phyloP scores from a whole-genome alignment of 768 basidiomycete genomes.

The Russula foetens region DNA sequence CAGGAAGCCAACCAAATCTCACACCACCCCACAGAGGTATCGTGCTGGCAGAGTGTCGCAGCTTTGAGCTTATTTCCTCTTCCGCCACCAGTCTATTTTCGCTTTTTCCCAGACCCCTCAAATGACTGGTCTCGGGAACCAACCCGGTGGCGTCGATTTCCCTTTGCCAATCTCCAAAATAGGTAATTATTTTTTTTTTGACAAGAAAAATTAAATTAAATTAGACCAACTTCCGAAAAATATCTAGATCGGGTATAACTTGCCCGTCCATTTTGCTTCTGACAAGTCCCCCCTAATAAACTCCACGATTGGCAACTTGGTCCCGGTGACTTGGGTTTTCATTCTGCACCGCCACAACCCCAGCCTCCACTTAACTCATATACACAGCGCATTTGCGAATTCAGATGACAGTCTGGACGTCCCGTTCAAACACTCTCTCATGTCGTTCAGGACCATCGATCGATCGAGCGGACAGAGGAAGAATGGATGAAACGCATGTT shows the following conservation, averaged over 20 bases:
- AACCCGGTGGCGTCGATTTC: not conserved
- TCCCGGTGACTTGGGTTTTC: constrained; percentile 14
- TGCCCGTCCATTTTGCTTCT: not conserved
- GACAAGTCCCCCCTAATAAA: constrained; percentile 14
- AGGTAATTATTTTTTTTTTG: not conserved
- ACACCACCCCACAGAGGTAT: not conserved
- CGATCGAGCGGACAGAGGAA: not conserved
- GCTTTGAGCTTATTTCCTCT: not conserved
- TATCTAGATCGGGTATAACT: not conserved
- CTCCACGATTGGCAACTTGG: constrained; percentile 10
- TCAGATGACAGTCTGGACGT: not conserved
- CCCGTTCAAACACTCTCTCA: too few relatives aligned
- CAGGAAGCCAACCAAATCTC: not conserved
- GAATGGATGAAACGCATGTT: not conserved
- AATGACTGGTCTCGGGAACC: not conserved
- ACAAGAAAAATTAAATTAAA: not conserved
- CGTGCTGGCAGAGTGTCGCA: too few relatives aligned
- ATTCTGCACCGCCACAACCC: constrained; percentile 18
- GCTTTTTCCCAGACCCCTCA: not conserved
- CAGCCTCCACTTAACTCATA: not conserved
- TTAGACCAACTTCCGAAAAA: not conserved
- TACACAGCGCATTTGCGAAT: not conserved
- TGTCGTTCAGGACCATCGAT: too few relatives aligned
- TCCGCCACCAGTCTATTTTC: not conserved
- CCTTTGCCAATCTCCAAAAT: not conserved